Percentiles rank a stretch among this genome's conserved stretches.
These are phyloP conservation scores for Colletotrichum gloeosporioides DNA, from an alignment of 2,329 filamentous ascomycete genomes.

Conservation along the genomic window DNA sequence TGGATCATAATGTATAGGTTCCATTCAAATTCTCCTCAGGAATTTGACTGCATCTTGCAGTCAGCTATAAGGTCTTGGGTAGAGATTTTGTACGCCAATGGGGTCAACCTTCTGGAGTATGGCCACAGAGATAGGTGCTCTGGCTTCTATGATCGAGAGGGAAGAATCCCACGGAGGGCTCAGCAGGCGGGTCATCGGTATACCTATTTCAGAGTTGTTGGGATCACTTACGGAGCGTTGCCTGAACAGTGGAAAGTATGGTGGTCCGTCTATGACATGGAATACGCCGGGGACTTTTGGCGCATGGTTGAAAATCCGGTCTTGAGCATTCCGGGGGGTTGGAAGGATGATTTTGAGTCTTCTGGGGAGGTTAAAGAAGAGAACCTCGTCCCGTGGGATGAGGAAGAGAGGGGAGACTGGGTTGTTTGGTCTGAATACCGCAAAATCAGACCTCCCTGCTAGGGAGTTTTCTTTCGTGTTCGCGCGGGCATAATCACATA, in stretches of 20 bases:
- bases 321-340: not conserved
- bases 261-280: not conserved
- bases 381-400: not conserved
- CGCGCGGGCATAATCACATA: too few relatives aligned
- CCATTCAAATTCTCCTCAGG: not conserved
- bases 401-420: fast-evolving
- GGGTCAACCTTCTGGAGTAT: slow-evolving; percentile 27
- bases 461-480: not conserved
- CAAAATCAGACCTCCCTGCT: not conserved
- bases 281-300: slow-evolving; percentile 6
- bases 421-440: slow-evolving; percentile 15
- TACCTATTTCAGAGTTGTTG: not conserved
- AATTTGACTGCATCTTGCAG: not conserved
- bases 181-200: too few relatives aligned
- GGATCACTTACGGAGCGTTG: not conserved
- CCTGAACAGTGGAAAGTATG: not conserved
- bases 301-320: not conserved
- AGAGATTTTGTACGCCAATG: not conserved
- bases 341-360: not conserved
- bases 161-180: fast-evolving
- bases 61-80: not conserved
- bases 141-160: too few relatives aligned
- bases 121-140: slow-evolving; percentile 20
- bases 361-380: fast-evolving
- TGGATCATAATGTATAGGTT: too few relatives aligned